A percentile compares a stretch with the other conserved stretches of the same genome.
phyloP scores from a whole-genome alignment of 2,329 filamentous ascomycete genomes.

The Beauveria medogensis region DNA sequence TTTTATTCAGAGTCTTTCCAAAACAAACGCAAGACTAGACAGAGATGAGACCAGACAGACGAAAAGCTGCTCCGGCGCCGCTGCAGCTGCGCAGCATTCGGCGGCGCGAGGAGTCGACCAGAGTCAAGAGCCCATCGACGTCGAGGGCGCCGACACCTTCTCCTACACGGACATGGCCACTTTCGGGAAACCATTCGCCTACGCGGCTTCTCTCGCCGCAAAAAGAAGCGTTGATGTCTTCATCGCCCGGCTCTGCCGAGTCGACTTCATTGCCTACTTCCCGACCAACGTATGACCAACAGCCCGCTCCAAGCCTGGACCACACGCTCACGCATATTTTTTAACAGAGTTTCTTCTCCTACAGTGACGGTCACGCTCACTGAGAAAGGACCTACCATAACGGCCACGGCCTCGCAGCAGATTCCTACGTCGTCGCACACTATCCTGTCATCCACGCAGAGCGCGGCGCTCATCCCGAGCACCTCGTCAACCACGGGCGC shows the following conservation, averaged over 20 bases:
- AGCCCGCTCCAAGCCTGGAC: background rate
- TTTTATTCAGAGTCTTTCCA: too few species aligned
- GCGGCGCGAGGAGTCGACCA: background rate
- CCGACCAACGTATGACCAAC: background rate
- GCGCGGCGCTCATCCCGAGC: background rate
- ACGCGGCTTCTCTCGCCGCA: background rate
- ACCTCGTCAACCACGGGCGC: background rate
- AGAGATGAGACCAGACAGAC: background rate
- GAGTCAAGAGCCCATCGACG: background rate
- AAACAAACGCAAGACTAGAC: background rate
- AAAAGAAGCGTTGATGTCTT: background rate
- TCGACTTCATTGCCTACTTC: background rate
- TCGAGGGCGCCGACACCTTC: background rate
- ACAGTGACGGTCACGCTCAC: background rate
- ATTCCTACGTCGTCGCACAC: background rate
- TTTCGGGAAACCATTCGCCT: background rate
- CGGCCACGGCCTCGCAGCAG: background rate
- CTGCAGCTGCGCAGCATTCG: background rate
- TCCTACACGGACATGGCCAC: background rate
- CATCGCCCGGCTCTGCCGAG: background rate
- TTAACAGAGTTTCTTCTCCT: background rate
- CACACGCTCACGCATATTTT: background rate
- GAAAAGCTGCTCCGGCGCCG: background rate
- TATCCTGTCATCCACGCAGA: background rate
- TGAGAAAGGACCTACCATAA: background rate